These are phyloP conservation scores for Colletotrichum agaves DNA, from an alignment of 2,329 filamentous ascomycete species.

Conservation along the genomic window DNA sequence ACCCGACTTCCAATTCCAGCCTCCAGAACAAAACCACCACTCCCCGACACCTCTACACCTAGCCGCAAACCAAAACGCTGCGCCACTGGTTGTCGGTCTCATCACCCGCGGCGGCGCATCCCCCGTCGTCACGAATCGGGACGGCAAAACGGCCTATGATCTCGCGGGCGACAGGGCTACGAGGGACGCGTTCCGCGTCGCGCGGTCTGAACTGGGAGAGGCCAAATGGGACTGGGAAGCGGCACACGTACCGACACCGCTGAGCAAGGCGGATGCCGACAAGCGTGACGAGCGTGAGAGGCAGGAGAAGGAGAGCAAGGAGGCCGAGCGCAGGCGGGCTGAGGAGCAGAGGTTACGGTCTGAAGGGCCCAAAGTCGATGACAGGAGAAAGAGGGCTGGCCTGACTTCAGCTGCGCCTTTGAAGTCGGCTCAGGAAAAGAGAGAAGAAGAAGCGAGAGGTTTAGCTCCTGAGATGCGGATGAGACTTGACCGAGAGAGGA, in stretches of 20 bases:
- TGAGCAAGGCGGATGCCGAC: constrained; percentile 79
- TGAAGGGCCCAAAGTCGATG: constrained; percentile 70
- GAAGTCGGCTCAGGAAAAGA: constrained; percentile 82
- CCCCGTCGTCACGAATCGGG: constrained; percentile 74
- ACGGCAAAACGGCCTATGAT: constrained; percentile 89
- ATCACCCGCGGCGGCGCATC: constrained; percentile 80
- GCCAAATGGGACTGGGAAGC: constrained; percentile 80
- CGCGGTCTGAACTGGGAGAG: constrained; percentile 84
- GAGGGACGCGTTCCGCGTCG: constrained; percentile 90
- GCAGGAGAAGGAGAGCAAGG: constrained; percentile 73
- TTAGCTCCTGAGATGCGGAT: constrained; percentile 88
- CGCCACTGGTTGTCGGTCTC: constrained; percentile 81
- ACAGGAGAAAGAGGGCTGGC: constrained; percentile 62
- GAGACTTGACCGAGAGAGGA: constrained; percentile 86
- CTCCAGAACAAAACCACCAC: constrained; percentile 78
- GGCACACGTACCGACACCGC: constrained; percentile 75
- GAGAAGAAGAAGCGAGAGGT: constrained; percentile 85
- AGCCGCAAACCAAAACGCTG: constrained; percentile 82
- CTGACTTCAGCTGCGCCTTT: constrained; percentile 67
- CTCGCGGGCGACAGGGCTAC: constrained; percentile 87
- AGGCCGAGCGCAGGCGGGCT: constrained; percentile 74
- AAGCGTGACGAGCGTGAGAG: constrained; percentile 76
- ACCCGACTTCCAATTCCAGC: constrained; percentile 80
- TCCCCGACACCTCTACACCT: constrained; percentile 87
- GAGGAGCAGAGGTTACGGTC: constrained; percentile 79